Conservation (phyloP, 331 rosid species). For the Quercus phellos region DNA sequence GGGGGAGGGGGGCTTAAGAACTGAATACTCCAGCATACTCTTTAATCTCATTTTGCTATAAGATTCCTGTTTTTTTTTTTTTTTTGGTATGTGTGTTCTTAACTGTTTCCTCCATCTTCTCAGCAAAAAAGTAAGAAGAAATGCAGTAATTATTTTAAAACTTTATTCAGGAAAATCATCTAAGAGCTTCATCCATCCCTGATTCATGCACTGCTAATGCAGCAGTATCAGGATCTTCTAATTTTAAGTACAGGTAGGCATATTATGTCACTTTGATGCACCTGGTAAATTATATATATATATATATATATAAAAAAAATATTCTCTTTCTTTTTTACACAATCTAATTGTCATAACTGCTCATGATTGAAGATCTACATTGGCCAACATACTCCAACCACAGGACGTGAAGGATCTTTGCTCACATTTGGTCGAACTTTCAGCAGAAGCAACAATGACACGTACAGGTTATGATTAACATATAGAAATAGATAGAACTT, state of each 20-base stretch:
- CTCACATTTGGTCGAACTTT: slow-evolving; percentile 58
- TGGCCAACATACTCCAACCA: slow-evolving; percentile 59
- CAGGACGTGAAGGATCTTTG: slow-evolving; percentile 65
- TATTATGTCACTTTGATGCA: slow-evolving; percentile 6
- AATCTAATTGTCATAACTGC: slow-evolving; percentile 14
- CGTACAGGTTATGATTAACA: slow-evolving; percentile 54
- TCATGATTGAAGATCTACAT: slow-evolving; percentile 58
- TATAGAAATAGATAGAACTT: slow-evolving; percentile 14
- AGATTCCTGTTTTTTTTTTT: slow-evolving; percentile 1
- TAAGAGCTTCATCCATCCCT: slow-evolving; percentile 30
- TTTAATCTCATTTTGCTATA: neutral
- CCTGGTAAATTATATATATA: neutral
- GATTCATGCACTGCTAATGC: slow-evolving; percentile 24
- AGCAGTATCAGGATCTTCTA: slow-evolving; percentile 42
- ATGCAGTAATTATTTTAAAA: slow-evolving; percentile 6
- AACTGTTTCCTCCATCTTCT: slow-evolving; percentile 14
- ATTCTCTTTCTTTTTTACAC: neutral
- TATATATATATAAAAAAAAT: neutral
- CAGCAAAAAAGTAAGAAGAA: neutral
- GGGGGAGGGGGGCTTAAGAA: neutral
- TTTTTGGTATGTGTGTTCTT: neutral
- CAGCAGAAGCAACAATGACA: slow-evolving; percentile 42
- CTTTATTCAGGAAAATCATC: slow-evolving; percentile 47
- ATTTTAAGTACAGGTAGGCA: slow-evolving; percentile 50
- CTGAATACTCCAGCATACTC: neutral